Base-by-base conservation (phyloP, 768 basidiomycete species). In the Vishniacozyma victoriae region DNA sequence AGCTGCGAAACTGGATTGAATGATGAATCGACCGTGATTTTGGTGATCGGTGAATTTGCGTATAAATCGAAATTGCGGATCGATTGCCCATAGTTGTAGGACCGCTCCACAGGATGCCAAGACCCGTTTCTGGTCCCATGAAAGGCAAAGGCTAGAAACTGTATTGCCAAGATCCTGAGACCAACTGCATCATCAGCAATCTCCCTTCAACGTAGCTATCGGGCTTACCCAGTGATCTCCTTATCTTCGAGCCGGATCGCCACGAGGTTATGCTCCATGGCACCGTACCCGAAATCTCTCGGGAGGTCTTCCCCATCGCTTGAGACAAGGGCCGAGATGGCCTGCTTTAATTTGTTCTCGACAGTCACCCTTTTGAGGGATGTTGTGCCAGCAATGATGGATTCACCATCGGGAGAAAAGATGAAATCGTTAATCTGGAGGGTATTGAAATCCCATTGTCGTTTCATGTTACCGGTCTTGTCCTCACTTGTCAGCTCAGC, bases 1-100 rank as follows among this genome's bases (percentile, higher is more conserved):
- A 23, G 93, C 92, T 23, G 92, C 95, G 72, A 97, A 96, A 66
- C 88, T 92, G 70, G 87, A 88, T 49, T 88, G 81, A 52, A 97
- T 86, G 54, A 95, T 82, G 70, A 89, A 86, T 23, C 79, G 78
- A 2, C 82, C 81, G n/a, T 33, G 29, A 70, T 93, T 89, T 24
- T 78, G 79, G 54, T 95, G 92, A 6, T 91, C 95, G 3, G 81
- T 80, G 67, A 85, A 93, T 72, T 83, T 89, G 52, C 85, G 83
- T 20, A 83, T 78, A 48, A 87, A 76, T 43, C 80, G 80, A 6
- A 70, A 55, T 20, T 80, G 80, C 22, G 81, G 77, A 22, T 79
- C 75, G 44, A 96, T 77, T 66, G 89, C 83, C 83, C 87, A 88
- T 52, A 95, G 73, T 56, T 87, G 84, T 35, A 97, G 80, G 72